Base-by-base conservation (phyloP, 768 basidiomycete species). In the Amyloporia xantha region DNA sequence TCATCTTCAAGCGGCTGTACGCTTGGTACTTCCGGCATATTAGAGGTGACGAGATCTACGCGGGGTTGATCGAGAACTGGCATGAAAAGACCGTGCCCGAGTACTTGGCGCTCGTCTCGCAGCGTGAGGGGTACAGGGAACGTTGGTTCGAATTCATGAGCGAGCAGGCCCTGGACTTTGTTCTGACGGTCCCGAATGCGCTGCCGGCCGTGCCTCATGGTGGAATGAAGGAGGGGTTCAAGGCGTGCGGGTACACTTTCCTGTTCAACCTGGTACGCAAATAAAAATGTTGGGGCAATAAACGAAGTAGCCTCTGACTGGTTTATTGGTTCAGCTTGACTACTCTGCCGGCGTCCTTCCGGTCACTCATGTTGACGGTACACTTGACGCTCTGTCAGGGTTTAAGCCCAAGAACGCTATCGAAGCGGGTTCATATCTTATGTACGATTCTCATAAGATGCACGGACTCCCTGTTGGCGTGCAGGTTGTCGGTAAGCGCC, bases 341-440 rank as follows among this genome's bases (percentile, higher is more conserved):
- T 71, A 76, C 47, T 65, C 68, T 26, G 71, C 72, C 1, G 71
- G 72, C 5, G 69, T 72, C 6, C 61, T 78, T 48, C 77, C 77
- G 0, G 71, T 76, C 3, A 71, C 66, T 19, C 65, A 59, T 35
- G 74, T 75, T 36, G 60, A 68, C 54, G 56, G 60, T 15, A 53
- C 47, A 13, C 48, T 60, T 15, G 76, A 77, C 46, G 56, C 52
- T 9, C 60, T 71, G 48, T 36, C 46, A n/a, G 19, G 9, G 9
- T 58, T 63, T 54, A 56, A 57, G 28, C 62, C 66, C 41, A 54
- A 60, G 33, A 75, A 71, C 48, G 58, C 59, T 6, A 62, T 71
- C 30, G 72, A 73, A 48, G 59, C 67, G 26, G 59, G 60, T 21
- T 63, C 68, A 42, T 75, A 73, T 60, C 54, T 59, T 35, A 63